Evolutionary conservation across 495 filamentous ascomycete genomes (phyloP).

Genomic region (Evernia prunastri): DNA sequence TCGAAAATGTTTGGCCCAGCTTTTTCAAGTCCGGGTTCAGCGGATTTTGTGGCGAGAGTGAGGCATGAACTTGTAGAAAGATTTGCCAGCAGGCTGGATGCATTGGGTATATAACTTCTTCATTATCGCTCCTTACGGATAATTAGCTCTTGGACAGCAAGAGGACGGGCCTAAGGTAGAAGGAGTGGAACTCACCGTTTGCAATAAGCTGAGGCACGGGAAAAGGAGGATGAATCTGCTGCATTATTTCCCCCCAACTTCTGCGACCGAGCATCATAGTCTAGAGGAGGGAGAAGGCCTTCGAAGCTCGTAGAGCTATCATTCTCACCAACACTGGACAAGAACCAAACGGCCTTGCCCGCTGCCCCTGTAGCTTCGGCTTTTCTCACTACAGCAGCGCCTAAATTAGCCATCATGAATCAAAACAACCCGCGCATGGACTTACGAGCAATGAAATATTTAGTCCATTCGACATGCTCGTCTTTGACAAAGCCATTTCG

Average conservation of each 20-base stretch:
- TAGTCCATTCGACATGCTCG: background rate
- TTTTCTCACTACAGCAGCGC: constrained; percentile 3
- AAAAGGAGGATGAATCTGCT: background rate
- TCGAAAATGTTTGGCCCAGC: background rate
- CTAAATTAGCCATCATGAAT: too few relatives aligned
- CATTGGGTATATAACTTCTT: constrained; percentile 9
- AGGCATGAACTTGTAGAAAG: background rate
- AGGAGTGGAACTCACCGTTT: background rate
- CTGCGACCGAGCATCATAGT: background rate
- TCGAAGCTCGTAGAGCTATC: constrained; percentile 5
- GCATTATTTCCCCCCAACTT: background rate
- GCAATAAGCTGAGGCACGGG: background rate
- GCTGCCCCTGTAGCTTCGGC: background rate
- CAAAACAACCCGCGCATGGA: too few relatives aligned
- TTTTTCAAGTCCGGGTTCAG: constrained; percentile 1
- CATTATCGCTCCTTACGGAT: background rate
- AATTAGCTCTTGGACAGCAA: background rate
- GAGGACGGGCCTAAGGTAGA: background rate
- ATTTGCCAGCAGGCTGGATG: constrained; percentile 10
- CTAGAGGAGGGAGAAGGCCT: background rate
- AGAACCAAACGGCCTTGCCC: background rate
- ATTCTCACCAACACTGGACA: background rate
- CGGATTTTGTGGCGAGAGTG: background rate
- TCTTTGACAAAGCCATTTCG: background rate
- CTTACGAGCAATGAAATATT: too few relatives aligned